A percentile compares a stretch with the other conserved stretches of the same genome.
Evolutionary conservation across 257 asterid genomes (phyloP).

Genomic region (Scutellaria barbata): DNA sequence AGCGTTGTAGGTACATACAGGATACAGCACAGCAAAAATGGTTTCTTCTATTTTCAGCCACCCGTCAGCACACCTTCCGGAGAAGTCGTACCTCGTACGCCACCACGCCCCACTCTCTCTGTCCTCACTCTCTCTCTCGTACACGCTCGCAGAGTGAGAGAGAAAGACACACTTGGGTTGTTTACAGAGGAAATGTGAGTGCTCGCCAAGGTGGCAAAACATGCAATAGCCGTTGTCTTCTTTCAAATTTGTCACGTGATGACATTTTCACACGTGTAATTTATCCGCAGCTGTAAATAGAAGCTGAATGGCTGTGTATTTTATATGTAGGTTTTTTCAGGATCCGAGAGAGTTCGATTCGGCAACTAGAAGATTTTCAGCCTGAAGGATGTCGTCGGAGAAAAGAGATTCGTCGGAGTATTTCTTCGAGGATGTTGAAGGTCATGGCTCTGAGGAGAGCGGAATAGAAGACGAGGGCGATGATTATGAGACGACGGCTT

Average conservation of each 20-base stretch:
- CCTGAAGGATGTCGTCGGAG: conserved; percentile 47
- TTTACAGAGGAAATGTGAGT: neutral
- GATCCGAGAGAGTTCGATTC: conserved; percentile 8
- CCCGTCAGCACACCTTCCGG: conserved; percentile 23
- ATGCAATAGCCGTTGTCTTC: conserved; percentile 27
- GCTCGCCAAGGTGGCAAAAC: neutral
- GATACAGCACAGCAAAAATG: too few relatives aligned
- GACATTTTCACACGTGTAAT: neutral
- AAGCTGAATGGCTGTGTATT: neutral
- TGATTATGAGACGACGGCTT: conserved; percentile 23
- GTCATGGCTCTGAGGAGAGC: conserved; percentile 36
- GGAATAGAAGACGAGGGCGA: conserved; percentile 44
- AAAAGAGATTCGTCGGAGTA: conserved; percentile 42
- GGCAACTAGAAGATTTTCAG: neutral
- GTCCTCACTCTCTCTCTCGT: neutral
- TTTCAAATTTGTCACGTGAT: neutral
- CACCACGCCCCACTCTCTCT: conserved; percentile 21
- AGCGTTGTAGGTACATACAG: too few relatives aligned
- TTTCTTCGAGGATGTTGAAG: conserved; percentile 49
- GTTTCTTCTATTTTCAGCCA: conserved; percentile 19
- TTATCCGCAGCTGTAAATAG: neutral
- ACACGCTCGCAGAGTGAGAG: neutral
- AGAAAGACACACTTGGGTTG: neutral
- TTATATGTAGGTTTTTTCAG: neutral
- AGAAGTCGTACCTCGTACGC: neutral